Evolutionary conservation across 1,284 basidiomycete species (phyloP).

Genomic region (Sanghuangporus baumii): DNA sequence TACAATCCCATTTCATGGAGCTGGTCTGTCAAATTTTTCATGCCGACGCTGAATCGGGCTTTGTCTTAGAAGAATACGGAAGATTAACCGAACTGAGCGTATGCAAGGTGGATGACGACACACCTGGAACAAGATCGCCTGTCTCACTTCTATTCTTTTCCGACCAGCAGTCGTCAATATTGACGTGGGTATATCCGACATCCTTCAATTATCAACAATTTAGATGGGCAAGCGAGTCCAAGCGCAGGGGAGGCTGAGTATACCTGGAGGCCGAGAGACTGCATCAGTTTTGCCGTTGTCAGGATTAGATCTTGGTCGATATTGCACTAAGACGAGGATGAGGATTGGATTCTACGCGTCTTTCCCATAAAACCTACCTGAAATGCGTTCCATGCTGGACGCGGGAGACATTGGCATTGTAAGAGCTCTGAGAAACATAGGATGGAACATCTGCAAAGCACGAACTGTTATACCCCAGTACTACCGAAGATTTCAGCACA

Average conservation of each 20-base stretch:
- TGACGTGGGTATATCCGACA: slow-evolving; percentile 47
- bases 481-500: slow-evolving; percentile 9
- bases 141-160: slow-evolving; percentile 40
- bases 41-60: slow-evolving; percentile 37
- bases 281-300: slow-evolving; percentile 30
- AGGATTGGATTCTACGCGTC: not conserved
- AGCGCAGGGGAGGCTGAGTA: not conserved
- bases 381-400: slow-evolving; percentile 31
- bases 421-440: not conserved
- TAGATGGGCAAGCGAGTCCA: not conserved
- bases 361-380: slow-evolving; percentile 20
- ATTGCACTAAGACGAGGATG: slow-evolving; percentile 27
- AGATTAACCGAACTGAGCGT: not conserved
- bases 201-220: slow-evolving; percentile 30
- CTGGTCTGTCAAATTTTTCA: slow-evolving; percentile 39
- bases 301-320: slow-evolving; percentile 33
- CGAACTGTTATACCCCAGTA: slow-evolving; percentile 32
- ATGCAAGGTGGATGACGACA: not conserved
- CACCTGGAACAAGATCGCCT: slow-evolving; percentile 44
- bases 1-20: slow-evolving; percentile 44
- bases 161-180: slow-evolving; percentile 55
- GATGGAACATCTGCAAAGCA: not conserved
- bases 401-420: not conserved
- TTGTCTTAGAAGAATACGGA: slow-evolving; percentile 28
- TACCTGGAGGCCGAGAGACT: slow-evolving; percentile 31